Percentiles rank a stretch among this genome's conserved stretches.
Conservation (phyloP, 108 stramenopile species). For the Nitzschia palea region DNA sequence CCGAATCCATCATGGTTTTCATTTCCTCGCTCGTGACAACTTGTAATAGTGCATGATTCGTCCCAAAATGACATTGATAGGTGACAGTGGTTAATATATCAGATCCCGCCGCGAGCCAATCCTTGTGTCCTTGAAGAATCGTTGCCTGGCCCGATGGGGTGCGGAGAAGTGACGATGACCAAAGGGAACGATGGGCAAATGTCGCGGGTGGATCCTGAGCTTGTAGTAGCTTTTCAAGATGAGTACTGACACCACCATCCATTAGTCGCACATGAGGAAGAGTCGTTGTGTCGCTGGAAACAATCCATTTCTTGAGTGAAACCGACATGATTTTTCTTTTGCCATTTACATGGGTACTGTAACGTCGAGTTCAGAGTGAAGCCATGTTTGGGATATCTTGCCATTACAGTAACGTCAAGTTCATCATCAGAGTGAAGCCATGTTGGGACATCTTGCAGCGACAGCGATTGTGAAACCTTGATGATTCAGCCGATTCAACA, state of each 20-base stretch:
- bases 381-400: no score
- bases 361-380: no score
- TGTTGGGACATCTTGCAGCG: no score
- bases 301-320: slow-evolving; percentile 9
- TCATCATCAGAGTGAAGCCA: no score
- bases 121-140: slow-evolving; percentile 51
- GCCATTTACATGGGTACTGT: no score
- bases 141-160: slow-evolving; percentile 23
- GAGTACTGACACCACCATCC: slow-evolving; percentile 63
- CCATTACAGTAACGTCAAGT: no score
- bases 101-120: slow-evolving; percentile 48
- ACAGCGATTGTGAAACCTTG: no score
- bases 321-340: neutral
- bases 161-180: slow-evolving; percentile 58
- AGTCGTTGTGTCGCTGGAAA: neutral
- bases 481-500: no score
- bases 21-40: slow-evolving; percentile 21
- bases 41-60: neutral
- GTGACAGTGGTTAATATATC: slow-evolving; percentile 62
- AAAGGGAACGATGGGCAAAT: slow-evolving; percentile 46
- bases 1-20: slow-evolving; percentile 34
- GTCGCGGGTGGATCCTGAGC: neutral
- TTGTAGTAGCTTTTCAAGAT: slow-evolving; percentile 35
- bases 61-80: slow-evolving; percentile 61
- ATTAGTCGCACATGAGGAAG: slow-evolving; percentile 40